These are phyloP conservation scores for Scutellaria baicalensis DNA, from an alignment of 257 asterid species.

Conservation along the genomic window DNA sequence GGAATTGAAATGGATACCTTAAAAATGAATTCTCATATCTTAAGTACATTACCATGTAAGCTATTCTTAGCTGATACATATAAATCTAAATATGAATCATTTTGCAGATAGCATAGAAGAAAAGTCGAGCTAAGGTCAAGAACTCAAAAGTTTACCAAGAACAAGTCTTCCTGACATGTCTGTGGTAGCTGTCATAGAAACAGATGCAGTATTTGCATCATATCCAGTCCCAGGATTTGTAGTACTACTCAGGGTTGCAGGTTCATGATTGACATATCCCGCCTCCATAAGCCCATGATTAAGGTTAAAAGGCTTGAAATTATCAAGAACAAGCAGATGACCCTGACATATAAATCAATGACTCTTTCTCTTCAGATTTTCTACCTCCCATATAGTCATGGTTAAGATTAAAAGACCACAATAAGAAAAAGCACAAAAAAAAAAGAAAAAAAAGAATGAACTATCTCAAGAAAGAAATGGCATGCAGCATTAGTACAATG, in stretches of 20 bases:
- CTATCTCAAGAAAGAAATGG: not conserved
- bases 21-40: not conserved
- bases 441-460: not conserved
- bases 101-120: not conserved
- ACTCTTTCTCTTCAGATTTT: not conserved
- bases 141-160: slow-evolving; percentile 46
- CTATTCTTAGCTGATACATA: not conserved
- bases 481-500: not conserved
- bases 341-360: slow-evolving; percentile 48
- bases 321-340: slow-evolving; percentile 78
- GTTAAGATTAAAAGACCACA: not conserved
- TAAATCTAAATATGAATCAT: not conserved
- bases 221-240: slow-evolving; percentile 24
- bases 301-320: slow-evolving; percentile 61
- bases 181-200: slow-evolving; percentile 94
- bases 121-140: not conserved
- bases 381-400: not conserved
- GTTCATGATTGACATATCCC: slow-evolving; percentile 71
- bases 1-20: not conserved
- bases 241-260: slow-evolving; percentile 41
- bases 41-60: not conserved
- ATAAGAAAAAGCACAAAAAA: not conserved
- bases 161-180: slow-evolving; percentile 77
- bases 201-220: slow-evolving; percentile 52
- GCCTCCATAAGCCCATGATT: slow-evolving; percentile 97